These are phyloP conservation scores for Lactifluus piperatus DNA, from an alignment of 768 basidiomycete genomes.

Conservation along the genomic window DNA sequence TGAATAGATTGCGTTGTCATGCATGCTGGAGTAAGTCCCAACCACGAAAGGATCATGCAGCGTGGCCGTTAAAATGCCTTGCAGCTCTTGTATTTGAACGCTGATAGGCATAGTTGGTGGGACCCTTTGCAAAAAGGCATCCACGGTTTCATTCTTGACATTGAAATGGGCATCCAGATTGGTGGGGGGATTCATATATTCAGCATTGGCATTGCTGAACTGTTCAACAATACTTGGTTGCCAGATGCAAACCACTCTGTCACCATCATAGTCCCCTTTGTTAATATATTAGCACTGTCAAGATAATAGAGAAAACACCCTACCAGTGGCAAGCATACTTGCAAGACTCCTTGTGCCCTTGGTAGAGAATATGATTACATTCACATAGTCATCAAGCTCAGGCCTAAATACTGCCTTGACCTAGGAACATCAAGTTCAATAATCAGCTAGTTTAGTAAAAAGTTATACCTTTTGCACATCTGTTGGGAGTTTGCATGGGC, in stretches of 20 bases:
- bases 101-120: slow-evolving; percentile 21
- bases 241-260: slow-evolving; percentile 51
- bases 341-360: slow-evolving; percentile 40
- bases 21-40: slow-evolving; percentile 44
- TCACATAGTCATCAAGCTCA: slow-evolving; percentile 38
- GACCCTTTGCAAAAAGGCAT: slow-evolving; percentile 31
- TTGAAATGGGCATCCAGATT: slow-evolving; percentile 35
- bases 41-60: slow-evolving; percentile 38
- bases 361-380: slow-evolving; percentile 43
- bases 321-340: slow-evolving; percentile 58
- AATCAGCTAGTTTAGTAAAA: not conserved
- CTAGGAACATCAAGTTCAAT: slow-evolving; percentile 27
- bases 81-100: slow-evolving; percentile 32
- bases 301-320: slow-evolving; percentile 1
- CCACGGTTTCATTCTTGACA: slow-evolving; percentile 37
- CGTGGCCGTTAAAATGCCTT: slow-evolving; percentile 42
- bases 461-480: slow-evolving; percentile 57
- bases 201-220: slow-evolving; percentile 46
- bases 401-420: slow-evolving; percentile 46
- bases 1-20: slow-evolving; percentile 46
- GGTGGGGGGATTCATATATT: slow-evolving; percentile 42
- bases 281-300: not conserved
- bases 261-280: slow-evolving; percentile 65
- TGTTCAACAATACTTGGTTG: slow-evolving; percentile 42
- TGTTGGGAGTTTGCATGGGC: slow-evolving; percentile 64